phyloP scores from a whole-genome alignment of 78 protist species.

The Planoprotostelium fungivorum region DNA sequence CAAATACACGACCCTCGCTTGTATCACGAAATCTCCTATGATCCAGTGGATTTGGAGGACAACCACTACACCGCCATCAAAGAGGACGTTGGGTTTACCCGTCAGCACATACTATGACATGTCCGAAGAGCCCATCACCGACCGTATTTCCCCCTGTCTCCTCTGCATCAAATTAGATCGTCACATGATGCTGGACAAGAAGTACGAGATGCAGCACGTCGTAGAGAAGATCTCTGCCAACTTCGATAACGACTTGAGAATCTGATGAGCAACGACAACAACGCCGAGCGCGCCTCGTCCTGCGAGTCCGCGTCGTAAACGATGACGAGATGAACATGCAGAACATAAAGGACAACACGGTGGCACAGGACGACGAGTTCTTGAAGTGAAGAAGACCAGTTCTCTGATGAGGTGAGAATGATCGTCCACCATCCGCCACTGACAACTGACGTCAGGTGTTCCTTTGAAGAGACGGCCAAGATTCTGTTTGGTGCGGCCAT shows the following conservation, averaged over 20 bases:
- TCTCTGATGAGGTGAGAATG: constrained; percentile 89
- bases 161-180: constrained; percentile 87
- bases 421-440: constrained; percentile 96
- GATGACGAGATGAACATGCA: constrained; percentile 22
- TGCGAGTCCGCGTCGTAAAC: constrained; percentile 74
- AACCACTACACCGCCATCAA: constrained; percentile 56
- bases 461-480: constrained; percentile 99
- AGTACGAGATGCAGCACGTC: constrained; percentile 59
- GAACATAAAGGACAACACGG: constrained; percentile 33
- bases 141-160: constrained; percentile 72
- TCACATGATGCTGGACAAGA: constrained; percentile 61
- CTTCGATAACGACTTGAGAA: constrained; percentile 47
- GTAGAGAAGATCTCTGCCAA: constrained; percentile 37
- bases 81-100: constrained; percentile 83
- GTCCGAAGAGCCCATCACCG: constrained; percentile 33
- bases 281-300: constrained; percentile 70
- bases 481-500: constrained; percentile 94
- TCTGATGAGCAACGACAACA: constrained; percentile 82
- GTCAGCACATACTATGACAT: constrained; percentile 53
- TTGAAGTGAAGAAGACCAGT: constrained; percentile 70
- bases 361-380: constrained; percentile 37
- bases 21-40: constrained; percentile 92
- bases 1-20: constrained; percentile 82
- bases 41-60: too few species aligned
- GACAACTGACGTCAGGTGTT: constrained; percentile 91